Evolutionary conservation across 257 asterid genomes (phyloP), one percentile per base, ranked within the genome.

Genomic region (Forsythia suspensa): DNA sequence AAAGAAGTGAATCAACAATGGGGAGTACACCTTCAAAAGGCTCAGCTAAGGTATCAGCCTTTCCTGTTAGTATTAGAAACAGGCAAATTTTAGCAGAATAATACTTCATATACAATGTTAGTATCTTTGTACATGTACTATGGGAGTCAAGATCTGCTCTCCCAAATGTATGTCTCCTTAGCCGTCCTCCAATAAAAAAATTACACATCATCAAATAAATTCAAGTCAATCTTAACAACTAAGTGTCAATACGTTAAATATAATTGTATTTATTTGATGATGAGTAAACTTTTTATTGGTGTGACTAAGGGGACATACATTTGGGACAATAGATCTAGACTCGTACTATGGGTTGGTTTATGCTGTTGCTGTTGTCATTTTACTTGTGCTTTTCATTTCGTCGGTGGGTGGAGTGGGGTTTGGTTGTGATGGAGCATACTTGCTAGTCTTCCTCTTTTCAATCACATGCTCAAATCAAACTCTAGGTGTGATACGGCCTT

Each of bases 1-100:
- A 84, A 10, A 9, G 40, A 24, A 63, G 70, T 24, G 70, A 63
- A 71, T 76, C 92, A 10, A 80, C 87, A 44, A 75, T 92, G 72
- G 93, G 82, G 73, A 88, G 91, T 69, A 74, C 89, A 40, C 83
- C 92, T 76, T 84, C 91, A 41, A 92, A 89, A 89, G 85, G 92
- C 76, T 89, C 94, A 78, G 42, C 85, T 52, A 93, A 93, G 97
- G 99, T 95, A 88, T 65, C 11, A 18, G 29, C 39, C 81, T 70
- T 79, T 61, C 38, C 66, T 67, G 20, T 12, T 57, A n/a, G 16
- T 63, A 29, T 63, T 21, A 63, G 37, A 29, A 63, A 63, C 38
- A 10, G 18, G 4, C 24, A 21, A 21, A 6, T 21, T 29, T 7
- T 20, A 10, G 38, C 13, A 24, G 37, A 29, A 63, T 63, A 11